Conservation (phyloP, 352 stramenopile genomes). For the Globisporangium lucens region DNA sequence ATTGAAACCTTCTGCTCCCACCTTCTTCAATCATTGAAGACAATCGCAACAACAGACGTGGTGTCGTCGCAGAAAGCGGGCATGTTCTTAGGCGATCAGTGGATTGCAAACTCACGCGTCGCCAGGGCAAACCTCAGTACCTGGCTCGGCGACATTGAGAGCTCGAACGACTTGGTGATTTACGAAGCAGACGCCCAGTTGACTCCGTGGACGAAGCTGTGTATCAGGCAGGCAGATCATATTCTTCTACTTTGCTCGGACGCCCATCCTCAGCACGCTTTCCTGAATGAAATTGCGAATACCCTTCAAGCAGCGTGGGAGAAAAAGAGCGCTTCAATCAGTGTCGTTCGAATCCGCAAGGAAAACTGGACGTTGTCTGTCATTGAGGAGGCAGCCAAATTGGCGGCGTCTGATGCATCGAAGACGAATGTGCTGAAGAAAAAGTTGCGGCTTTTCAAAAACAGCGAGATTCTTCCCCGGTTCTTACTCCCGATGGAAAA, state of each 20-base stretch:
- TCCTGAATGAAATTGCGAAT: slow-evolving; percentile 66
- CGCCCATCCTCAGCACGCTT: slow-evolving; percentile 54
- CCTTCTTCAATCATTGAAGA: slow-evolving; percentile 59
- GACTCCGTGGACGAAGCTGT: slow-evolving; percentile 80
- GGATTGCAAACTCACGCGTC: slow-evolving; percentile 66
- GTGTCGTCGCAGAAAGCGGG: slow-evolving; percentile 74
- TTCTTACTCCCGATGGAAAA: slow-evolving; percentile 82
- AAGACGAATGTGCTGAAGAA: slow-evolving; percentile 53
- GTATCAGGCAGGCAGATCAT: slow-evolving; percentile 81
- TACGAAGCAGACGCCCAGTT: slow-evolving; percentile 75
- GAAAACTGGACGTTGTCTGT: slow-evolving; percentile 71
- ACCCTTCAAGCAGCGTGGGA: slow-evolving; percentile 71
- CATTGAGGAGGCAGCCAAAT: slow-evolving; percentile 40
- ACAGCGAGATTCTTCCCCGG: slow-evolving; percentile 57
- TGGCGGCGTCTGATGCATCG: slow-evolving; percentile 45
- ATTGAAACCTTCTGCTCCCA: slow-evolving; percentile 75
- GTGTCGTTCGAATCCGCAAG: slow-evolving; percentile 73
- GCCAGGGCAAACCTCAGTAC: slow-evolving; percentile 62
- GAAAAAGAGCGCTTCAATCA: slow-evolving; percentile 70
- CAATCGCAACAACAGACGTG: slow-evolving; percentile 56
- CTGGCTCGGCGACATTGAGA: slow-evolving; percentile 83
- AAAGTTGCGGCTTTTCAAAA: slow-evolving; percentile 50
- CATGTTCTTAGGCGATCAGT: slow-evolving; percentile 60
- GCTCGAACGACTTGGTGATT: slow-evolving; percentile 71
- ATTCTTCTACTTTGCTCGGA: slow-evolving; percentile 83